Evolutionary conservation across 2,329 filamentous ascomycete species (phyloP), one percentile per base, ranked within the genome.

Genomic region (Cordyceps tenuipes): DNA sequence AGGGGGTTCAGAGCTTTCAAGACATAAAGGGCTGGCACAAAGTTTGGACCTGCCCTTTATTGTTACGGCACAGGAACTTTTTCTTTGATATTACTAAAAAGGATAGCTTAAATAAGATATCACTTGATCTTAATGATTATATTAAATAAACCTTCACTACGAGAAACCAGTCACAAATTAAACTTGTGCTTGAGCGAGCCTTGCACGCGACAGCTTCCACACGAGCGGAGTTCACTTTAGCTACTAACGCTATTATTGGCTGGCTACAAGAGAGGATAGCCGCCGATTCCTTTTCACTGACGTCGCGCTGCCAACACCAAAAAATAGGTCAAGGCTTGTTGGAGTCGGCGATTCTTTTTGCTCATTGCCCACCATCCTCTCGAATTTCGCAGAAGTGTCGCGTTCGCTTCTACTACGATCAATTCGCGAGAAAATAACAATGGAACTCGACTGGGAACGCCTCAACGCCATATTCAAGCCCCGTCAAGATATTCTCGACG

Each of bases 401-500:
- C 23, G 39, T n/a, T 51, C 26, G 29, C 5, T 9, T 34, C 4
- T 12, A 47, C 2, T 8, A 5, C 41, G n/a, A 7, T 39, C 44
- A n/a, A 19, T 41, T 23, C n/a, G 15, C 8, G 13, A 21, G 13
- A 68, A 48, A 63, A 81, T 80, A 77, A 66, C 75, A 57, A 67
- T 69, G 59, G 66, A 69, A 58, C 77, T 85, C 47, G 80, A 84
- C 66, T 70, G 69, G 61, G 71, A 82, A 68, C 78, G 73, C 67
- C 73, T 85, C 59, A 73, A 72, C 62, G 71, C 75, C 60, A 77
- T 84, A 64, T 85, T 86, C 68, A 71, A 78, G 60, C 75, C 79
- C 44, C 76, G 82, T 53, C 81, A 81, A 7, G 82, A 86, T 63
- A 80, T 86, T 61, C 66, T 85, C 19, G 69, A 77, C 13, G 76